A percentile compares a stretch with the other conserved stretches of the same genome.
Evolutionary conservation across 2,329 filamentous ascomycete genomes (phyloP).

Genomic region (Phialophora expanda): DNA sequence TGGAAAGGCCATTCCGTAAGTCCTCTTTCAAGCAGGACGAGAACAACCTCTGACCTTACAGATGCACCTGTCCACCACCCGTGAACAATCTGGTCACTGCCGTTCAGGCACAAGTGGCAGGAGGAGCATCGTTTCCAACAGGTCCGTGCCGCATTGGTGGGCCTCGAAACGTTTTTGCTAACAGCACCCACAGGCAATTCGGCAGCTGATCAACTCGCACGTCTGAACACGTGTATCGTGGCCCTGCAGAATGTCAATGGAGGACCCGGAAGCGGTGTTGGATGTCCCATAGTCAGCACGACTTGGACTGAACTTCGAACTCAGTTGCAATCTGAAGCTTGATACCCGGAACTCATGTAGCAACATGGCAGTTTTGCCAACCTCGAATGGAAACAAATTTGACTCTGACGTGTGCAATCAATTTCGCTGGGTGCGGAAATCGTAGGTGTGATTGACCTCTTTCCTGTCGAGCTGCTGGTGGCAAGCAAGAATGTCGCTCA

Average conservation of each 20-base stretch:
- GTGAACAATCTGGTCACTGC: conserved; percentile 28
- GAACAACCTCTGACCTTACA: conserved; percentile 19
- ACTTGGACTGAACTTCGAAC: conserved; percentile 32
- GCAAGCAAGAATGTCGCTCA: neutral
- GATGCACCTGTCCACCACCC: conserved; percentile 34
- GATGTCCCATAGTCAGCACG: conserved; percentile 34
- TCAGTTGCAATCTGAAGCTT: conserved; percentile 30
- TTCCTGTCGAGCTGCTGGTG: neutral
- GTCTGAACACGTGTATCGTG: conserved; percentile 33
- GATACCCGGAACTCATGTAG: neutral
- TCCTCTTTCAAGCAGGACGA: neutral
- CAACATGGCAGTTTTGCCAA: neutral
- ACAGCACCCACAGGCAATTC: conserved; percentile 26
- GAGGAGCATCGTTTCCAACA: conserved; percentile 27
- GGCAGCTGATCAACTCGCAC: conserved; percentile 31
- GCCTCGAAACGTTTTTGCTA: neutral
- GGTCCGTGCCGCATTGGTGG: conserved; percentile 13
- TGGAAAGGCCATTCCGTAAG: conserved; percentile 32
- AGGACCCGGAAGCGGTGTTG: conserved; percentile 34
- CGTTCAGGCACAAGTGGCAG: conserved; percentile 22
- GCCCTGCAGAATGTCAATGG: conserved; percentile 36
- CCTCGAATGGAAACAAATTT: neutral
- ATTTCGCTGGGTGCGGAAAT: neutral
- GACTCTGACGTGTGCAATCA: neutral
- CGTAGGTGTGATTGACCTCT: too few relatives aligned